Conservation (phyloP, 176 grass and related monocot genomes). For the Carex cristatella region DNA sequence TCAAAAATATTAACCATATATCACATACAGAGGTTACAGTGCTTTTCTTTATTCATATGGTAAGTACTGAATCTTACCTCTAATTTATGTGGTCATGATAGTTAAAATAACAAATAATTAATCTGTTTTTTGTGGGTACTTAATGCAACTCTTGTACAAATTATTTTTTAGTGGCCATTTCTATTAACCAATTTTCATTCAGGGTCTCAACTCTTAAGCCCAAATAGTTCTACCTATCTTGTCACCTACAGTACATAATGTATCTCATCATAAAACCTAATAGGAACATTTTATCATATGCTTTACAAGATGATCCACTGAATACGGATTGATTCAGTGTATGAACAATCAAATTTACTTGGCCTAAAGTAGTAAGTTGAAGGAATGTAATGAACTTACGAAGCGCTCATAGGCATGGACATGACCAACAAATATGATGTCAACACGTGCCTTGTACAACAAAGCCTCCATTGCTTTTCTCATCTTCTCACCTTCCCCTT, state of each 20-base stretch:
- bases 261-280: too few species aligned
- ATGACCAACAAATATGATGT: constrained; percentile 61
- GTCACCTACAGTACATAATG: too few species aligned
- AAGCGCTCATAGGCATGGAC: constrained; percentile 87
- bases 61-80: too few species aligned
- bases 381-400: constrained; percentile 22
- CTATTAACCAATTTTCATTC: too few species aligned
- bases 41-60: too few species aligned
- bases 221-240: background rate
- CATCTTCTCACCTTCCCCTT: constrained; percentile 65
- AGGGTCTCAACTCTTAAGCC: background rate
- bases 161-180: too few species aligned
- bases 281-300: too few species aligned
- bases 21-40: too few species aligned
- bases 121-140: too few species aligned
- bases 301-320: background rate
- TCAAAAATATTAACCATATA: background rate
- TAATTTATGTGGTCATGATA: too few species aligned
- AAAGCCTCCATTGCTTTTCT: constrained; percentile 45
- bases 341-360: background rate
- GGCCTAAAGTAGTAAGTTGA: background rate
- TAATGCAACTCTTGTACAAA: too few species aligned
- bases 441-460: constrained; percentile 46
- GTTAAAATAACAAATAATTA: too few species aligned
- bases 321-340: background rate